Percentiles rank a stretch among this genome's conserved stretches.
phyloP scores from a whole-genome alignment of 2,329 filamentous ascomycete genomes.

The Phyllosticta paracitricarpa region DNA sequence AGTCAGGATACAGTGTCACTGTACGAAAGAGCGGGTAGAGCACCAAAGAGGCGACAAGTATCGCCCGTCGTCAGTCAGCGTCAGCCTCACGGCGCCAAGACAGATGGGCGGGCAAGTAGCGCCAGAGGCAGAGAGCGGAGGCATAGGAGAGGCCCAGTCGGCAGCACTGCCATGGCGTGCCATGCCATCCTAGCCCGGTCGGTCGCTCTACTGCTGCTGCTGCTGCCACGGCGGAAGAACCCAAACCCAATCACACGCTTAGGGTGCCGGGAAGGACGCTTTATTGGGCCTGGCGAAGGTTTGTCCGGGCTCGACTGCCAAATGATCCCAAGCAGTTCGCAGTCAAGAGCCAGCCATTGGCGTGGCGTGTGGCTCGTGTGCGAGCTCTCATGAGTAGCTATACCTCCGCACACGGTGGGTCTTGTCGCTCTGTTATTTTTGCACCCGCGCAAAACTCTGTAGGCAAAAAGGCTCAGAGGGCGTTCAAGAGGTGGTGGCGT shows the following conservation, averaged over 20 bases:
- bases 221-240: background rate
- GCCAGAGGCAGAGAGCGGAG: too few relatives aligned
- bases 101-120: too few relatives aligned
- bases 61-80: too few relatives aligned
- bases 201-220: too few relatives aligned
- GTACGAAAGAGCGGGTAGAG: too few relatives aligned
- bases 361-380: background rate
- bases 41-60: too few relatives aligned
- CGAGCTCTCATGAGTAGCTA: background rate
- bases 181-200: too few relatives aligned
- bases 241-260: background rate
- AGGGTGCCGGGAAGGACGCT: background rate
- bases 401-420: background rate
- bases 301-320: background rate
- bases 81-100: too few relatives aligned
- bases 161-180: too few relatives aligned
- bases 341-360: background rate
- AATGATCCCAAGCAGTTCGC: background rate
- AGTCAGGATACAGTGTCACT: too few relatives aligned
- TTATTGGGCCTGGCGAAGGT: background rate
- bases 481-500: background rate
- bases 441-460: background rate
- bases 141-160: too few relatives aligned
- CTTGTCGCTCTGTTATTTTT: background rate
- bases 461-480: background rate